phyloP scores from a whole-genome alignment of 768 basidiomycete species.

The Kwoniella bestiolae region DNA sequence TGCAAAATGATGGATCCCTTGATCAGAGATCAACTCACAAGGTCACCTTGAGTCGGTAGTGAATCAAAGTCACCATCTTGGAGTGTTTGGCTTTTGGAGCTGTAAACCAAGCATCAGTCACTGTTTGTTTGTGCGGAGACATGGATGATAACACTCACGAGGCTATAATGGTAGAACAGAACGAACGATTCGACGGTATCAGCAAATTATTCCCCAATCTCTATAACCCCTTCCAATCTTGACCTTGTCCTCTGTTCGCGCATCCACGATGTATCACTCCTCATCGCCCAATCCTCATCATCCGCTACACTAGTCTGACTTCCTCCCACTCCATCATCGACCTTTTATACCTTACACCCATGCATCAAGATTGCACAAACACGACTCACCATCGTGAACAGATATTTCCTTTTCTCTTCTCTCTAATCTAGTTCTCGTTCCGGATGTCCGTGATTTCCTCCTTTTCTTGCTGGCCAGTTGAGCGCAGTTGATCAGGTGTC shows the following conservation, averaged over 20 bases:
- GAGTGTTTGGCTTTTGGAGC: slow-evolving; percentile 95
- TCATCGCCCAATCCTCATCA: neutral
- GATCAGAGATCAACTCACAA: slow-evolving; percentile 64
- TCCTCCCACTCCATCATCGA: no score
- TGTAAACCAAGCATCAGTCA: slow-evolving; percentile 1
- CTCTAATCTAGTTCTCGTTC: neutral
- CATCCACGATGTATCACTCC: no score
- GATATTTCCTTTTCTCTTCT: slow-evolving; percentile 3
- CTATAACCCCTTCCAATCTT: no score
- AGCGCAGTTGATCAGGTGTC: no score
- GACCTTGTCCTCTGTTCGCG: no score
- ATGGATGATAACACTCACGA: slow-evolving; percentile 17
- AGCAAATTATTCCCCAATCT: neutral
- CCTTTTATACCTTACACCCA: neutral
- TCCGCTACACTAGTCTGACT: no score
- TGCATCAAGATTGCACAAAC: neutral
- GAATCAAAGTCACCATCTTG: slow-evolving; percentile 96
- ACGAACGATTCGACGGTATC: neutral
- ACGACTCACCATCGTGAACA: slow-evolving; percentile 21
- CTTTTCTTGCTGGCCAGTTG: no score
- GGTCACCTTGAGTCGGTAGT: slow-evolving; percentile 96
- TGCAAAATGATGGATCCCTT: neutral
- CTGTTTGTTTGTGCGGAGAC: no score
- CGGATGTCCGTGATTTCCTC: neutral
- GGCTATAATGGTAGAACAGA: slow-evolving; percentile 7